Conservation (phyloP, 2,329 filamentous ascomycete genomes). For the Aspergillus fumigatiaffinis region DNA sequence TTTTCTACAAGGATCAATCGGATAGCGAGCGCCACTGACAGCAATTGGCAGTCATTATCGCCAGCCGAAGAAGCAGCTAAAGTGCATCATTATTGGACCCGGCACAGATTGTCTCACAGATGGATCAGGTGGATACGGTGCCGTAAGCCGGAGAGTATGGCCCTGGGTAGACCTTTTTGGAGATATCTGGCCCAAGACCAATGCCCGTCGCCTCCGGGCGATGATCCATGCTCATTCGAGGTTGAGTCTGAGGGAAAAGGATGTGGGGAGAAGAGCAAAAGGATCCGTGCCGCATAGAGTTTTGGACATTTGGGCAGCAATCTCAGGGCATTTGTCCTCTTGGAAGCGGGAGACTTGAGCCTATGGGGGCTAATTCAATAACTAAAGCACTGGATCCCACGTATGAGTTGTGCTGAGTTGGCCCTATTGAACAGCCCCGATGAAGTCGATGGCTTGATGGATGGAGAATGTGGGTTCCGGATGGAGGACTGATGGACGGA, state of each 20-base stretch:
- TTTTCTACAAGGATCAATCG: slow-evolving; percentile 8
- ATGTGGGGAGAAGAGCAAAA: slow-evolving; percentile 1
- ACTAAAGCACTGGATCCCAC: slow-evolving; percentile 1
- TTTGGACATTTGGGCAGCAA: slow-evolving; percentile 2
- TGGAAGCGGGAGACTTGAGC: slow-evolving; percentile 12
- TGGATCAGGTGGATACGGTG: background rate
- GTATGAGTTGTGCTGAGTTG: background rate
- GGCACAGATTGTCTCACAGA: background rate
- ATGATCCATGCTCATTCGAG: background rate
- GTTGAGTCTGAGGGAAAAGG: background rate
- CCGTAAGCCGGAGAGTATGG: background rate
- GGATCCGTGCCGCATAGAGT: background rate
- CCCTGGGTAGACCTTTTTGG: background rate
- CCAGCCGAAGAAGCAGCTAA: background rate
- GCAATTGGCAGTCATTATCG: slow-evolving; percentile 11
- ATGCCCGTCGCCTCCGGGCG: background rate
- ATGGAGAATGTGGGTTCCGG: background rate
- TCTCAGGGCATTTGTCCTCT: slow-evolving; percentile 15
- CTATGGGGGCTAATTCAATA: slow-evolving; percentile 5
- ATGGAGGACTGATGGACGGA: background rate
- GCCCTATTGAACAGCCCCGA: background rate
- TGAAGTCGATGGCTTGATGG: background rate
- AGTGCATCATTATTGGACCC: background rate
- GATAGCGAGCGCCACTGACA: background rate
- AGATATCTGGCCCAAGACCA: background rate